Base-by-base conservation (phyloP, 345 rosid species). In the Sapria himalayana region DNA sequence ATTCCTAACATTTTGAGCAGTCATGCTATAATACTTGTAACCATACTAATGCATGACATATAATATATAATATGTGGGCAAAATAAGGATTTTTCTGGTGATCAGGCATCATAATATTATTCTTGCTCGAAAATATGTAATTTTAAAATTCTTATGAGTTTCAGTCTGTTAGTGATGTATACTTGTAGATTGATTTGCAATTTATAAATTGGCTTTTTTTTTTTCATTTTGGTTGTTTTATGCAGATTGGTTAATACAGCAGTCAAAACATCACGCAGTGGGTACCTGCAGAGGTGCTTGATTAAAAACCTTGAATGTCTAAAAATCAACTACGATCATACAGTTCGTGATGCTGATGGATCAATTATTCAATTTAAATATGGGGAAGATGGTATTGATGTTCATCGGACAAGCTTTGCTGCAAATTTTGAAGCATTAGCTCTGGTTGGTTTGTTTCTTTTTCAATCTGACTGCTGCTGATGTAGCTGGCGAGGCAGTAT, bases 361-460 rank as follows among this genome's bases (percentile, higher is more conserved):
- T 89, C 98, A 42, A 58, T 89, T 43, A 64, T 89, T 51, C 98
- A 89, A 57, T 89, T 89, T 54, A 61, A 56, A 18, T 89, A 89
- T 69, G 98, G 98, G 45, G 98, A 89, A 65, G 98, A 89, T 57
- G 95, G 98, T 4, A 71, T 89, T 43, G 98, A 89, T 60, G 98
- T 89, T 58, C 95, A 82, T 57, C 66, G 60, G 35, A 76, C 86
- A 37, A 67, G 91, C 52, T 89, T 82, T 55, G 65, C 82, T 36
- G 60, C 65, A 22, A 76, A 82, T 50, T 82, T 89, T 57, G 74
- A 72, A 41, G 70, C 67, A 37, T 60, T 89, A 38, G 62, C 82
- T 51, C 29, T 44, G 23, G 98, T 89, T n/a, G n/a, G n/a, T n/a
- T n/a, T n/a, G n/a, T n/a, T n/a, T n/a, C n/a, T n/a, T 50, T 48